Base-by-base conservation (phyloP, 202 grass and related monocot species). In the Panicum virgatum region DNA sequence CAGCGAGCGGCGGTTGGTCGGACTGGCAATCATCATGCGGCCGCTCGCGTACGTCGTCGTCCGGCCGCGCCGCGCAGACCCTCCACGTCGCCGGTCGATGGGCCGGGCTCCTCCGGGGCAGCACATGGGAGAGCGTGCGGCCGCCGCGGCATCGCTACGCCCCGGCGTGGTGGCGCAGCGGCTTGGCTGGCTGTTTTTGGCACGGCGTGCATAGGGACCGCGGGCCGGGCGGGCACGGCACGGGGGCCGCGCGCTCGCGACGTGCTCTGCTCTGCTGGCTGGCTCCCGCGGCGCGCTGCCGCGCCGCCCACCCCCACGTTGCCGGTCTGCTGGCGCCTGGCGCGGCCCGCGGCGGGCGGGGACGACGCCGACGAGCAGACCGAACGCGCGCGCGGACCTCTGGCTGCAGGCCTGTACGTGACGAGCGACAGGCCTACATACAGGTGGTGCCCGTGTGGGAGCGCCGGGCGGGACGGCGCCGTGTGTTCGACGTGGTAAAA, bases 11-110 rank as follows among this genome's bases (percentile, higher is more conserved):
- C 77, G 84, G 42, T 47, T 66, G 60, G 69, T 58, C 78, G 68
- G 76, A 18, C n/a, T n/a, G n/a, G 61, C 62, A 75, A 83, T 83
- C 70, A 65, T 75, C 69, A 45, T 18, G 61, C 57, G 16, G 12
- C 59, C 59, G 26, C 27, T 30, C 1, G 52, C 37, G n/a, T n/a
- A n/a, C n/a, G 20, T 52, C 20, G 6, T 52, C n/a, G 51, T 45
- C 82, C 34, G 54, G 38, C n/a, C n/a, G n/a, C n/a, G n/a, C 32
- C 32, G 32, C 32, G 30, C 66, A 9, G 37, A 70, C 22, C 56
- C 64, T 8, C 22, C 51, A 23, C 51, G 2, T 18, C 57, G 26
- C 2, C 26, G 12, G 58, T 15, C 58, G 58, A 12, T 12, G 22
- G 12, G 44, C 0, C 44, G 12, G 44, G 56, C 22, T 23, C 23